Evolutionary conservation across 129 eudicot genomes (phyloP).

Genomic region (Artemisia annua): DNA sequence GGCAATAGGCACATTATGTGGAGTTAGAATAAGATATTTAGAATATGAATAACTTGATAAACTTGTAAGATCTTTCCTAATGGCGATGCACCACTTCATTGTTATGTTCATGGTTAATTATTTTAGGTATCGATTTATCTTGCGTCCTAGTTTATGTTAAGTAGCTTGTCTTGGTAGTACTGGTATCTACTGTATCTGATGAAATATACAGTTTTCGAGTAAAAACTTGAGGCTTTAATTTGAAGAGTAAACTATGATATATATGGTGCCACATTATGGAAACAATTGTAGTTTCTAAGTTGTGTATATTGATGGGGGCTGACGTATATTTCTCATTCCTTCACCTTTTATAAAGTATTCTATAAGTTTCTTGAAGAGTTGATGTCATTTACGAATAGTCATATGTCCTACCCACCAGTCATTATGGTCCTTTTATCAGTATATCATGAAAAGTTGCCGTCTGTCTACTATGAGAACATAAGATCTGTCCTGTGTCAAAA

Average conservation of each 20-base stretch:
- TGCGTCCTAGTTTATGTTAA: background rate
- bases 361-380: slow-evolving; percentile 9
- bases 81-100: background rate
- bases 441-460: too few species aligned
- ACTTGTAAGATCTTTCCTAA: background rate
- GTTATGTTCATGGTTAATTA: slow-evolving; percentile 1
- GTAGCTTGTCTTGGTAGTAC: slow-evolving; percentile 9
- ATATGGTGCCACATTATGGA: too few species aligned
- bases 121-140: slow-evolving; percentile 9
- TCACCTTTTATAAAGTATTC: background rate
- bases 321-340: too few species aligned
- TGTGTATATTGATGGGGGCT: too few species aligned
- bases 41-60: slow-evolving; percentile 4
- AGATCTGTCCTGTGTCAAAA: too few species aligned
- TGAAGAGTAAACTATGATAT: background rate
- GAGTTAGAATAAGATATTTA: background rate
- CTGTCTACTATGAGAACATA: too few species aligned
- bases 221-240: slow-evolving; percentile 7
- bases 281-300: too few species aligned
- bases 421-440: slow-evolving; percentile 8
- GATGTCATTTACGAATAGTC: slow-evolving; percentile 2
- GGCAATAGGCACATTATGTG: too few species aligned
- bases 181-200: slow-evolving; percentile 12
- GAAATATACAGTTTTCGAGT: slow-evolving; percentile 13
- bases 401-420: slow-evolving; percentile 2